A percentile compares a stretch with the other conserved stretches of the same genome.
These are phyloP conservation scores for Fusarium papillatum DNA, from an alignment of 2,329 filamentous ascomycete genomes.

Conservation along the genomic window DNA sequence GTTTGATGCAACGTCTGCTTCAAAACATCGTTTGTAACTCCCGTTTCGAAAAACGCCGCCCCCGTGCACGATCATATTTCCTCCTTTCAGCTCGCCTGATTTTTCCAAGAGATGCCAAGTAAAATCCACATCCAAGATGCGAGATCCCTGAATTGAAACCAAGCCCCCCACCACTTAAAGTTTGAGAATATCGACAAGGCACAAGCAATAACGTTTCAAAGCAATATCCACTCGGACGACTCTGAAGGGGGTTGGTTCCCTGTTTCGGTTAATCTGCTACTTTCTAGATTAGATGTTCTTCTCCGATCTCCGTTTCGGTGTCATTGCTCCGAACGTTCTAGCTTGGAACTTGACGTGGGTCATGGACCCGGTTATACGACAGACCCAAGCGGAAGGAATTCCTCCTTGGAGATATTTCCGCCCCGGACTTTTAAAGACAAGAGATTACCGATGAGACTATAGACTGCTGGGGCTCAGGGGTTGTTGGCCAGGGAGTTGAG, in stretches of 20 bases:
- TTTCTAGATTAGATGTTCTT: neutral
- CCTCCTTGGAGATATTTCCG: neutral
- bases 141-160: neutral
- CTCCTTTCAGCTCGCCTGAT: neutral
- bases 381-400: neutral
- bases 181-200: neutral
- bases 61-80: neutral
- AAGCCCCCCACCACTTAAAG: neutral
- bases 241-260: neutral
- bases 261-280: neutral
- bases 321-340: neutral
- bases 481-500: neutral
- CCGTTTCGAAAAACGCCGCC: neutral
- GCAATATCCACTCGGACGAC: neutral
- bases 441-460: neutral
- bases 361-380: neutral
- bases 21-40: neutral
- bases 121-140: neutral
- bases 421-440: neutral
- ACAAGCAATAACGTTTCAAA: neutral
- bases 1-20: neutral
- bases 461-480: neutral
- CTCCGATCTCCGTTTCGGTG: conserved; percentile 1
- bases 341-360: neutral
- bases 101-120: neutral